phyloP scores from a whole-genome alignment of 805 yeast genomes.

The Schizosaccharomyces octosporus region DNA sequence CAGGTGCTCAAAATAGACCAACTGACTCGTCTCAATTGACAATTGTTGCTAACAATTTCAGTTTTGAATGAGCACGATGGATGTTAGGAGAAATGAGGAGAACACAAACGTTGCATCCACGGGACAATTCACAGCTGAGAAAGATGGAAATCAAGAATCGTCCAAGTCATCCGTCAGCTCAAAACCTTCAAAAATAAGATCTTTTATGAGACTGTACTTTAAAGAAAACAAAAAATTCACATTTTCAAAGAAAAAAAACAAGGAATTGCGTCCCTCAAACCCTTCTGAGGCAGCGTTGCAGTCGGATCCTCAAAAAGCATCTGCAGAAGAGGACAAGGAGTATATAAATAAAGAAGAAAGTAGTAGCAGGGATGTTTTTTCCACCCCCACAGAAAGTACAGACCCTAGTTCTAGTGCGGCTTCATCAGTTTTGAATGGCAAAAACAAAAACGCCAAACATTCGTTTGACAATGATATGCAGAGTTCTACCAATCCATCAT shows the following conservation, averaged over 20 bases:
- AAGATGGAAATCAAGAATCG: not conserved
- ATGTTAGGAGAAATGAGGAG: not conserved
- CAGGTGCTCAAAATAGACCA: too few relatives aligned
- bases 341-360: too few relatives aligned
- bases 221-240: not conserved
- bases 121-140: not conserved
- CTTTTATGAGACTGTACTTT: constrained; percentile 1
- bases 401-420: too few relatives aligned
- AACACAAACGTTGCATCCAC: not conserved
- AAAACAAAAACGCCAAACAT: too few relatives aligned
- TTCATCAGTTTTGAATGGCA: too few relatives aligned
- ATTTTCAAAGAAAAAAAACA: not conserved
- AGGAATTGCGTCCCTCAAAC: not conserved
- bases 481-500: too few relatives aligned
- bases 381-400: too few relatives aligned
- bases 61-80: not conserved
- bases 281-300: not conserved
- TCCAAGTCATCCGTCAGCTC: not conserved
- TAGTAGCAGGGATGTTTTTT: too few relatives aligned
- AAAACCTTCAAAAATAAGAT: not conserved
- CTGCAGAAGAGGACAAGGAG: too few relatives aligned
- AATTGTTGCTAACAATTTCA: not conserved
- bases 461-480: too few relatives aligned
- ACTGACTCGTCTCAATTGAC: too few relatives aligned
- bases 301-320: not conserved